Evolutionary conservation across 2,329 filamentous ascomycete species (phyloP).

Genomic region (Hymenoscyphus scutula): DNA sequence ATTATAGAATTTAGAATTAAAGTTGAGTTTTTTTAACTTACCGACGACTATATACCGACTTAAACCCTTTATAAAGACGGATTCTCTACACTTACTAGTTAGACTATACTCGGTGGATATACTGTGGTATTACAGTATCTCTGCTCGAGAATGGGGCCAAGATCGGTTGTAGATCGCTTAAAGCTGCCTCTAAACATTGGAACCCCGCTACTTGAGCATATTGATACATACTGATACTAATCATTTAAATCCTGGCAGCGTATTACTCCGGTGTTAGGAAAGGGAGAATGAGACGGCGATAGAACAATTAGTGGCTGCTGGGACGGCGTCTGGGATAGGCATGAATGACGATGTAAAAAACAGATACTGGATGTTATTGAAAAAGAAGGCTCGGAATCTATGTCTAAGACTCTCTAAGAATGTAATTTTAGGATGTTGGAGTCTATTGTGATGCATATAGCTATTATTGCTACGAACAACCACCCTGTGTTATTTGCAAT

Average conservation of each 20-base stretch:
- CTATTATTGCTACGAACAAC: neutral
- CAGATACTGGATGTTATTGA: neutral
- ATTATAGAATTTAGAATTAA: neutral
- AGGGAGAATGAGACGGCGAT: conserved; percentile 2
- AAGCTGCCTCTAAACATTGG: neutral
- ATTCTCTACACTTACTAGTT: neutral
- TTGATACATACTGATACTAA: neutral
- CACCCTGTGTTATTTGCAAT: neutral
- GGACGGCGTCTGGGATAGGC: neutral
- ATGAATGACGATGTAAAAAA: neutral
- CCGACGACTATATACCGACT: neutral
- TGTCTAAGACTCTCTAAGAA: neutral
- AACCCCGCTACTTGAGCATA: conserved; percentile 1
- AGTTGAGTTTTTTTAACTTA: neutral
- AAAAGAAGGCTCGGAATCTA: neutral
- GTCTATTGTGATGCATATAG: neutral
- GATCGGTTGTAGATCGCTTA: neutral
- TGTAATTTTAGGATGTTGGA: neutral
- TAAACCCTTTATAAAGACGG: neutral
- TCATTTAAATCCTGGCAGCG: neutral
- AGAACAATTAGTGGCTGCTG: neutral
- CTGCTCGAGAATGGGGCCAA: conserved; percentile 3
- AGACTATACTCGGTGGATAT: neutral
- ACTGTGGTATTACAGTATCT: neutral
- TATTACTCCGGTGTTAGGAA: neutral